Evolutionary conservation across 2,329 filamentous ascomycete genomes (phyloP).

Genomic region (Raffaelea deltoideospora): DNA sequence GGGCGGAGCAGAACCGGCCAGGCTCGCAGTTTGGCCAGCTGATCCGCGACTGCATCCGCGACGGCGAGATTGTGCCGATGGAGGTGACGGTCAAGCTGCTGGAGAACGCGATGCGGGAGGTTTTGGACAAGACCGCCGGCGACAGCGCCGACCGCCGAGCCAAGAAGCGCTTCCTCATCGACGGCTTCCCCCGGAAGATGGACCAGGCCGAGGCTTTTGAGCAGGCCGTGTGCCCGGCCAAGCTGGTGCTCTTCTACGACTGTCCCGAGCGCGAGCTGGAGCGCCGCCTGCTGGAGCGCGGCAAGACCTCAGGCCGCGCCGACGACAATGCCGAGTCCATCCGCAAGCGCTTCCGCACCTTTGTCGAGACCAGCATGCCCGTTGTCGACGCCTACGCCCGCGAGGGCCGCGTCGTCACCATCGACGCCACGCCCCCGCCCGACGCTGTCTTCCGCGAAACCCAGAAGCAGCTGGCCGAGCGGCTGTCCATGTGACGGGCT

Average conservation of each 20-base stretch:
- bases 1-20: constrained; percentile 78
- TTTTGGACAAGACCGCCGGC: constrained; percentile 39
- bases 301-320: constrained; percentile 77
- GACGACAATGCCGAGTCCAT: constrained; percentile 96
- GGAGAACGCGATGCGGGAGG: constrained; percentile 79
- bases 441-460: constrained; percentile 45
- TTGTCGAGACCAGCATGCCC: constrained; percentile 93
- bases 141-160: constrained; percentile 14
- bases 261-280: constrained; percentile 86
- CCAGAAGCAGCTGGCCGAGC: constrained; percentile 30
- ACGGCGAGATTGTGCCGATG: constrained; percentile 96
- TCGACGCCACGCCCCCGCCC: constrained; percentile 55
- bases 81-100: constrained; percentile 89
- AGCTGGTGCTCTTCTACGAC: constrained; percentile 86
- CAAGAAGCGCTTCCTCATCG: constrained; percentile 47
- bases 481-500: constrained; percentile 33
- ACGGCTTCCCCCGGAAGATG: constrained; percentile 89
- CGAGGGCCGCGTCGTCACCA: constrained; percentile 64
- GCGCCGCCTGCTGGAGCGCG: constrained; percentile 66
- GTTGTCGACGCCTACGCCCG: constrained; percentile 75
- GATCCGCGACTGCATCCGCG: constrained; percentile 85
- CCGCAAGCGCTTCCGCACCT: constrained; percentile 88
- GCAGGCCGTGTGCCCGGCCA: constrained; percentile 66
- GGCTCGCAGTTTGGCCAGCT: constrained; percentile 82
- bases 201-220: constrained; percentile 95